A percentile compares a stretch with the other conserved stretches of the same genome.
These are phyloP conservation scores for Brettanomyces sp. DNA, from an alignment of 805 yeast species.

Conservation along the genomic window DNA sequence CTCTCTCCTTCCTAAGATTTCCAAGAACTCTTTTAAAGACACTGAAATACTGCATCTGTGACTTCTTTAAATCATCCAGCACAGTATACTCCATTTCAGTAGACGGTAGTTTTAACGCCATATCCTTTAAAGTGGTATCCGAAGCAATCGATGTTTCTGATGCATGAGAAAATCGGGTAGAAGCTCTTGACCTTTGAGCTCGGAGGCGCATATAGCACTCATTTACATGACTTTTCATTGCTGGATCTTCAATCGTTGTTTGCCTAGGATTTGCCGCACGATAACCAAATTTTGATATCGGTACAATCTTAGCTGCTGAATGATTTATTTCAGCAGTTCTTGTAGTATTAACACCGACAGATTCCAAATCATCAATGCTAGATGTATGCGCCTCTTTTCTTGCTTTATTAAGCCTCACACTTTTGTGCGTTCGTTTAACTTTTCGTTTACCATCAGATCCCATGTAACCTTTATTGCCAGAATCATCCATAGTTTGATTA, in stretches of 20 bases:
- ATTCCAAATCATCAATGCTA: background rate
- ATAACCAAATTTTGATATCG: background rate
- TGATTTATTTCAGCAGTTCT: slow-evolving; percentile 7
- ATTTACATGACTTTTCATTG: slow-evolving; percentile 21
- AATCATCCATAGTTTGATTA: slow-evolving; percentile 3
- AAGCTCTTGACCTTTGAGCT: slow-evolving; percentile 31
- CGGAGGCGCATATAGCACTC: slow-evolving; percentile 26
- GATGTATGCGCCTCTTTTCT: slow-evolving; percentile 13
- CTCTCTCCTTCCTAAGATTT: slow-evolving; percentile 11
- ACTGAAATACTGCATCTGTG: slow-evolving; percentile 18
- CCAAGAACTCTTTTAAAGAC: slow-evolving; percentile 17
- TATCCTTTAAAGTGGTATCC: slow-evolving; percentile 37
- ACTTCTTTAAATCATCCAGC: slow-evolving; percentile 27
- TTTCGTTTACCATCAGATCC: background rate
- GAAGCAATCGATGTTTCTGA: slow-evolving; percentile 27
- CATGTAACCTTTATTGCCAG: background rate
- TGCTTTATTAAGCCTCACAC: background rate
- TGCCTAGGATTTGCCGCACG: slow-evolving; percentile 7
- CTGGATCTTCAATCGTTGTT: slow-evolving; percentile 10
- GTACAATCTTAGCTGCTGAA: background rate
- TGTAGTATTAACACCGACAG: slow-evolving; percentile 10
- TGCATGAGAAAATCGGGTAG: slow-evolving; percentile 30
- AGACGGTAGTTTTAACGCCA: slow-evolving; percentile 48
- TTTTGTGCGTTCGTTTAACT: background rate
- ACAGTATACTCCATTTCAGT: slow-evolving; percentile 35